Conservation (phyloP, 352 stramenopile genomes). For the Phytopythium aichiense region DNA sequence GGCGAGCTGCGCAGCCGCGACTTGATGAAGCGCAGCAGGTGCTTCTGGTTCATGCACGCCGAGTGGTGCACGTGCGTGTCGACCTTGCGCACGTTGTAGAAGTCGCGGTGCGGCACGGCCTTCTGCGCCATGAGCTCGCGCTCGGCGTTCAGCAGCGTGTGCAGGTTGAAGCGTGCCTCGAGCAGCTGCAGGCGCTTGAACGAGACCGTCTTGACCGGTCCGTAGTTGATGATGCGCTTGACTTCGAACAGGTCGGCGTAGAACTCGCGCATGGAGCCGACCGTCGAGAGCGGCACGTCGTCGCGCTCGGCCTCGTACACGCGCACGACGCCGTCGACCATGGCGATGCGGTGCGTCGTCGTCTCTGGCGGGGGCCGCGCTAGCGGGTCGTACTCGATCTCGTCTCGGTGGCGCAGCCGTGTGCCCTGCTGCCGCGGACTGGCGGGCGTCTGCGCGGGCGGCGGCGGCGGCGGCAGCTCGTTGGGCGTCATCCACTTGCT, state of each 20-base stretch:
- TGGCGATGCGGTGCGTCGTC: conserved; percentile 44
- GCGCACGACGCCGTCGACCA: conserved; percentile 55
- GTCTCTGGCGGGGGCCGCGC: conserved; percentile 31
- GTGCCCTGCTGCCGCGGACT: conserved; percentile 33
- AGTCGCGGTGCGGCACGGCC: conserved; percentile 96
- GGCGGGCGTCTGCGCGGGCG: conserved; percentile 15
- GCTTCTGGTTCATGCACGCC: conserved; percentile 96
- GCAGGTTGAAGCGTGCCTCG: conserved; percentile 94
- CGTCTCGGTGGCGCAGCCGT: conserved; percentile 60
- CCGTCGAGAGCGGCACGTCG: conserved; percentile 27
- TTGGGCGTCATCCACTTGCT: conserved; percentile 71
- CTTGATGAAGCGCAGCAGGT: conserved; percentile 92
- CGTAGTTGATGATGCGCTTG: conserved; percentile 85
- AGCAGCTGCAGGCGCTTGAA: conserved; percentile 89
- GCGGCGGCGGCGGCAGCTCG: conserved; percentile 17
- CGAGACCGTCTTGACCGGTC: conserved; percentile 81
- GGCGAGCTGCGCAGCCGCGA: conserved; percentile 75
- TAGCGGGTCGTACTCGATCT: conserved; percentile 72
- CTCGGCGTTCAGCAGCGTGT: conserved; percentile 95
- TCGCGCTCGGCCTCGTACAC: conserved; percentile 27
- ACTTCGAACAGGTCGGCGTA: conserved; percentile 77
- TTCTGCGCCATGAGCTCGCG: conserved; percentile 94
- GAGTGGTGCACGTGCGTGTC: conserved; percentile 99
- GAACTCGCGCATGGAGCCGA: conserved; percentile 53
- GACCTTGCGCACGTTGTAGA: conserved; percentile 98